Evolutionary conservation across 345 rosid genomes (phyloP), one percentile per base, ranked within the genome.

Genomic region (Excoecaria cochinchinensis): DNA sequence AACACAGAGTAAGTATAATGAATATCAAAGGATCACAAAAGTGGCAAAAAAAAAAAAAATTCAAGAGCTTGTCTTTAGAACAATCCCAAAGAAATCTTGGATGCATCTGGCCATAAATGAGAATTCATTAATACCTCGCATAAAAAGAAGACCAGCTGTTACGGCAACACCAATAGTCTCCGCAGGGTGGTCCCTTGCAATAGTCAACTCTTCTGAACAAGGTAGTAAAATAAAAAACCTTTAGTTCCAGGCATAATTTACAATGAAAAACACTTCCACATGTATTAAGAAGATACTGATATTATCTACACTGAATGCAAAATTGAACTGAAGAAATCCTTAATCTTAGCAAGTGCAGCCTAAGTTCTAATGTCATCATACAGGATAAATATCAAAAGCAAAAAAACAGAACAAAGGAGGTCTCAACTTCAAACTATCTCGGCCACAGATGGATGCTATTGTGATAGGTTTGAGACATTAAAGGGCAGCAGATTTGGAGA

Each of bases 181-280:
- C 65, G 84, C 90, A 8, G 99, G 99, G 74, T 86, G 82, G 63
- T 93, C 97, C 80, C 85, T 88, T 22, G 89, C 92, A 12, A 52
- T 78, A 76, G 12, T 75, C 86, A 95, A 56, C 78, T 84, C 93
- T 47, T 86, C 99, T 94, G 85, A 77, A 69, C 39, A 68, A 15
- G 51, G 40, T 58, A 61, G 47, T 56, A 44, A 40, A 55, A 39
- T 39, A 52, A 22, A 22, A 17, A 50, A 19, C 7, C 11, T 22
- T n/a, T 7, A n/a, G 17, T 21, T 7, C 52, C 31, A 57, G 31
- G 13, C n/a, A 73, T 38, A 11, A 62, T 9, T 64, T 51, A 24
- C 39, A 60, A 55, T 24, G 3, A 48, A 10, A 50, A 47, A 5
- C 3, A 53, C 19, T 15, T 53, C 21, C 7, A n/a, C 6, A 53